Base-by-base conservation (phyloP, 2,329 filamentous ascomycete genomes). In the Neofusicoccum parvum region DNA sequence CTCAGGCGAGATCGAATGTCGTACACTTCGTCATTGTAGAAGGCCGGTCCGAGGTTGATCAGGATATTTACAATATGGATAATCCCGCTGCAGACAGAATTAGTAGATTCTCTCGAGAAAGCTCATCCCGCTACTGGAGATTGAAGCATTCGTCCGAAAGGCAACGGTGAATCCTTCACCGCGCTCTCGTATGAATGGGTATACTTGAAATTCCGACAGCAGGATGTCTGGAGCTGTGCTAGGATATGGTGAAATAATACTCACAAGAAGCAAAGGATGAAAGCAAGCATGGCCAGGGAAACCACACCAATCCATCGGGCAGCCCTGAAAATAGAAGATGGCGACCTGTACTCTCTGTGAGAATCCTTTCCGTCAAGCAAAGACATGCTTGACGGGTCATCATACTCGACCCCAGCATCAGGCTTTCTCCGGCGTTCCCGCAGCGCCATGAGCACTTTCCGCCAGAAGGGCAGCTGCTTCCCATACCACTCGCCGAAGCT, bases 1-100 rank as follows among this genome's bases (percentile, higher is more conserved):
- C 76, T 79, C 82, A 82, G 86, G 49, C 76, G 72, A 14, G 75
- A 73, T 23, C 78, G 71, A 62, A 76, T 76, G 15, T 70, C 67
- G 17, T 73, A 67, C 20, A 73, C 68, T 14, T 77, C 68, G 6
- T 76, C 70, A 45, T 80, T 76, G 72, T 74, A 78, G 27, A 81
- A 66, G 3, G 78, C 39, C 6, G 74, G 73, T 3, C 79, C 70
- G 17, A 78, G 71, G 11, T 76, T 73, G 34, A 80, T 67, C n/a
- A 76, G 56, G 9, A 78, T 74, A 56, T 80, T 79, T 48, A 78
- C 65, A 3, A 82, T 64, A 65, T 82, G 80, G 27, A 81, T 68
- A 6, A 80, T 66, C 43, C 80, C 80, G 70, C 80, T 82, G 41
- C 50, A n/a, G 15, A 34, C 12, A 27, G 37, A 48, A 27, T 46